Conservation (phyloP, 2,329 filamentous ascomycete genomes). For the Trichoderma asperellum region DNA sequence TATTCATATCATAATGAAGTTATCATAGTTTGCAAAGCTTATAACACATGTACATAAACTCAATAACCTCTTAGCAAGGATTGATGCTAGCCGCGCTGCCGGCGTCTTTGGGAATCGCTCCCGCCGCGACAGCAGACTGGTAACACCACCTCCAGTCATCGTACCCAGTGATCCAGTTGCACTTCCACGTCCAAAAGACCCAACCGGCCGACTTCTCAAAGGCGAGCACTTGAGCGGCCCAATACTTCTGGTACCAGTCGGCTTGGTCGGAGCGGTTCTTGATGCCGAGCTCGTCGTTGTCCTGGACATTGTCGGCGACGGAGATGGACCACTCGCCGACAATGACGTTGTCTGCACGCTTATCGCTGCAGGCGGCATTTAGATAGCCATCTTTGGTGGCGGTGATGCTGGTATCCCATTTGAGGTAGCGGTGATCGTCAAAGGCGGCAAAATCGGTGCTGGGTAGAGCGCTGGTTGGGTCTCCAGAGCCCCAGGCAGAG, state of each 20-base stretch:
- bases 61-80: slow-evolving; percentile 19
- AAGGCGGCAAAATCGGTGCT: slow-evolving; percentile 52
- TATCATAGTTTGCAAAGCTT: neutral
- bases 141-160: slow-evolving; percentile 57
- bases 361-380: slow-evolving; percentile 52
- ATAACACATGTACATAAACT: neutral
- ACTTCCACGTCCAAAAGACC: slow-evolving; percentile 67
- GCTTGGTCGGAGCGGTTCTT: slow-evolving; percentile 41
- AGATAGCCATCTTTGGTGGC: slow-evolving; percentile 56
- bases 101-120: slow-evolving; percentile 37
- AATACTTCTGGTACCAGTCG: slow-evolving; percentile 60
- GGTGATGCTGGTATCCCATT: slow-evolving; percentile 52
- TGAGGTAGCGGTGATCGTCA: slow-evolving; percentile 64
- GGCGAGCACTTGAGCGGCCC: slow-evolving; percentile 57
- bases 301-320: slow-evolving; percentile 54
- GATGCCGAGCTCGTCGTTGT: slow-evolving; percentile 48
- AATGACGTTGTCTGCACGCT: slow-evolving; percentile 51
- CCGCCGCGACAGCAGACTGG: slow-evolving; percentile 36
- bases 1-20: neutral
- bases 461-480: slow-evolving; percentile 53
- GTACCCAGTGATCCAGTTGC: slow-evolving; percentile 41
- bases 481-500: slow-evolving; percentile 57
- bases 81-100: slow-evolving; percentile 29
- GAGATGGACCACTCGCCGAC: slow-evolving; percentile 64
- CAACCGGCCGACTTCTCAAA: slow-evolving; percentile 61